phyloP scores from a whole-genome alignment of 148 eudicot species.

The Selenicereus undatus region DNA sequence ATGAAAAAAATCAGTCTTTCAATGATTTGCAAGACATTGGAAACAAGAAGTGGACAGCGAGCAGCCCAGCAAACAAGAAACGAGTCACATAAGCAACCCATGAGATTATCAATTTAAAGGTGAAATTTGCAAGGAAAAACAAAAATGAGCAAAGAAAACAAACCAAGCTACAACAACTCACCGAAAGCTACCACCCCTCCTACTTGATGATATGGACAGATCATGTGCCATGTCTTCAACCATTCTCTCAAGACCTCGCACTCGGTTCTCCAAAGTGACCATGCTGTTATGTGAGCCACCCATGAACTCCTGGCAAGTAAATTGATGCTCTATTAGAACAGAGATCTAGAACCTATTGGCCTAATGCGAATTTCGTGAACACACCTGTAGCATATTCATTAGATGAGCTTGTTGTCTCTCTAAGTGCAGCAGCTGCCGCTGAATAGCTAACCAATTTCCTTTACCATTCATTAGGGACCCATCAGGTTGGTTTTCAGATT shows the following conservation, averaged over 20 bases:
- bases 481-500: conserved; percentile 49
- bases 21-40: neutral
- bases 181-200: conserved; percentile 54
- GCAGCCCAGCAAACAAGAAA: neutral
- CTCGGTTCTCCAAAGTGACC: conserved; percentile 90
- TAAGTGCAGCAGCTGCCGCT: conserved; percentile 77
- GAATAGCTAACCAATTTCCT: conserved; percentile 92
- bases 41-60: neutral
- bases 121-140: neutral
- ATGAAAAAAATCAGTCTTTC: neutral
- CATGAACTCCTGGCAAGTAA: conserved; percentile 78
- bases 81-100: neutral
- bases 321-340: conserved; percentile 17
- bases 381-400: conserved; percentile 97
- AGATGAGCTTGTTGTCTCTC: conserved; percentile 95
- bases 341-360: conserved; percentile 13
- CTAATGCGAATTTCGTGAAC: conserved; percentile 18
- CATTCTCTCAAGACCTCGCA: conserved; percentile 91
- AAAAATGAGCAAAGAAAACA: neutral
- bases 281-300: conserved; percentile 98
- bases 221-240: conserved; percentile 97
- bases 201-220: conserved; percentile 63
- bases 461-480: conserved; percentile 56
- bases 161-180: conserved; percentile 18
- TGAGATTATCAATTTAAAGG: neutral